These are phyloP conservation scores for Pistacia integerrima DNA, from an alignment of 345 rosid genomes.

Conservation along the genomic window DNA sequence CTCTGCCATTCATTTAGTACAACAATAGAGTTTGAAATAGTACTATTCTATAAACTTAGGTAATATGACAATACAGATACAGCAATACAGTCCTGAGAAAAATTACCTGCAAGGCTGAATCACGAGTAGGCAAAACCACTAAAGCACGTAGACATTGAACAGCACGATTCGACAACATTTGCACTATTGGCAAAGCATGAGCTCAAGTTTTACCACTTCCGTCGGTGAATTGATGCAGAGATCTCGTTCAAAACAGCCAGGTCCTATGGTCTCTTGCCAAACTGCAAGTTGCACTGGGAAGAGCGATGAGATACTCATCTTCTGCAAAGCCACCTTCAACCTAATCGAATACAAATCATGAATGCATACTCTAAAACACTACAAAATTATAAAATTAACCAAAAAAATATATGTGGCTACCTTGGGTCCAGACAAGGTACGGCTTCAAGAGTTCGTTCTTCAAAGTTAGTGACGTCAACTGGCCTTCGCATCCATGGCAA, in stretches of 20 bases:
- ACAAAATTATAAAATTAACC: neutral
- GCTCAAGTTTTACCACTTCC: conserved; percentile 95
- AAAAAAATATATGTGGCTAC: conserved; percentile 31
- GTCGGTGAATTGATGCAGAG: conserved; percentile 90
- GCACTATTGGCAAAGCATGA: conserved; percentile 88
- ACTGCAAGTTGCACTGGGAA: conserved; percentile 69
- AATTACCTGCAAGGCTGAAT: conserved; percentile 83
- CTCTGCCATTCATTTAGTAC: too few species aligned
- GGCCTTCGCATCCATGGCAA: conserved; percentile 98
- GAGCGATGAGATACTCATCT: conserved; percentile 63
- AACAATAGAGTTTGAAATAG: too few species aligned
- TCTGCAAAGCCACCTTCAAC: conserved; percentile 68
- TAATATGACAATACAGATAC: too few species aligned
- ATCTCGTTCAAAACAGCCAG: conserved; percentile 84
- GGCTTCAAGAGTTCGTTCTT: conserved; percentile 56
- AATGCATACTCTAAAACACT: neutral
- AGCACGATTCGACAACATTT: conserved; percentile 61
- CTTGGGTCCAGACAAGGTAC: conserved; percentile 81
- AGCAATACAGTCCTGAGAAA: too few species aligned
- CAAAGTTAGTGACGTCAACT: conserved; percentile 52
- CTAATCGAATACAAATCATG: conserved; percentile 30
- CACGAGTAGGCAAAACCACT: conserved; percentile 93
- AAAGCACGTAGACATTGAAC: conserved; percentile 85
- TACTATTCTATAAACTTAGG: too few species aligned
- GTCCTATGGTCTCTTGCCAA: conserved; percentile 80